phyloP scores from a whole-genome alignment of 1,284 basidiomycete species.

The Ustilago hordei region DNA sequence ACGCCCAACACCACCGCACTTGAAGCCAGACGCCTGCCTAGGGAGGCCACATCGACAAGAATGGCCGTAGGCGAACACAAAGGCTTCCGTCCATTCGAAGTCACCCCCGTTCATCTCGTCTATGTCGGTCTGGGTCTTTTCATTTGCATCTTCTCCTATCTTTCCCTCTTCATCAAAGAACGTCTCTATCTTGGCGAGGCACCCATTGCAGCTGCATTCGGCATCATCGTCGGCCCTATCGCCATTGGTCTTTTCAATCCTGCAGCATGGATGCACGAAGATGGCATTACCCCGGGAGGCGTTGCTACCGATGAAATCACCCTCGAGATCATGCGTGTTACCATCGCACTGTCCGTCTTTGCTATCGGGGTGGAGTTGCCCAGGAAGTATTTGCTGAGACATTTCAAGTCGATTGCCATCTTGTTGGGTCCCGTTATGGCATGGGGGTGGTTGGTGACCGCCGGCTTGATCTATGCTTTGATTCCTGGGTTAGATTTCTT shows the following conservation, averaged over 20 bases:
- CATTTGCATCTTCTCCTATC: slow-evolving; percentile 84
- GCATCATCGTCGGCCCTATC: slow-evolving; percentile 88
- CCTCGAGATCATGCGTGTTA: slow-evolving; percentile 89
- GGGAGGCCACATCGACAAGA: slow-evolving; percentile 1
- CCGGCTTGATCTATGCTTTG: slow-evolving; percentile 70
- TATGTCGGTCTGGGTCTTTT: slow-evolving; percentile 67
- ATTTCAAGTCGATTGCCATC: slow-evolving; percentile 89
- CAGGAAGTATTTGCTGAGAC: slow-evolving; percentile 80
- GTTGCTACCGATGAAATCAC: slow-evolving; percentile 77
- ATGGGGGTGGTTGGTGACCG: slow-evolving; percentile 85
- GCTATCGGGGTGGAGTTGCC: slow-evolving; percentile 84
- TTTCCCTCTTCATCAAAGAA: slow-evolving; percentile 91
- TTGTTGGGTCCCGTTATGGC: slow-evolving; percentile 90
- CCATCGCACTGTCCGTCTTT: slow-evolving; percentile 96
- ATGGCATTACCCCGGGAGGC: slow-evolving; percentile 72
- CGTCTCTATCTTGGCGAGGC: slow-evolving; percentile 96
- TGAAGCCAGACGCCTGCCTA: no score
- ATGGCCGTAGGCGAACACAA: slow-evolving; percentile 25
- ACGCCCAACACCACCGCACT: neutral
- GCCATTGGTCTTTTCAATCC: slow-evolving; percentile 88
- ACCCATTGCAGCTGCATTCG: slow-evolving; percentile 92
- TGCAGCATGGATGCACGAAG: slow-evolving; percentile 78
- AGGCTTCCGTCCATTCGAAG: slow-evolving; percentile 65
- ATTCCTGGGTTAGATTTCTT: slow-evolving; percentile 59
- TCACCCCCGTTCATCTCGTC: slow-evolving; percentile 64